Evolutionary conservation across 1,284 basidiomycete genomes (phyloP).

Genomic region (Leccinum fallax): DNA sequence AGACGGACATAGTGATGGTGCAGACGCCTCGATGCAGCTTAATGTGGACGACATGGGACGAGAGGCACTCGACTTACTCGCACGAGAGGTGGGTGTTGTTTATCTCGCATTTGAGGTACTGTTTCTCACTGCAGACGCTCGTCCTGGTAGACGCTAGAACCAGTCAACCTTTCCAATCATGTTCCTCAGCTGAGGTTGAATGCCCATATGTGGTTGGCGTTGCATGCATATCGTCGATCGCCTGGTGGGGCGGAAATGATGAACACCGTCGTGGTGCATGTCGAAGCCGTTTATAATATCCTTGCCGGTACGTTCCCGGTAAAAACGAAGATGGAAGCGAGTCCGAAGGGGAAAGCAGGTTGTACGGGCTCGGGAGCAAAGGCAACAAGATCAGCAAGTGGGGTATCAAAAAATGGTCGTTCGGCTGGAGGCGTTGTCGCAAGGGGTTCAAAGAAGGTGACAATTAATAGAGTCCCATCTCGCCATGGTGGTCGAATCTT

Average conservation of each 20-base stretch:
- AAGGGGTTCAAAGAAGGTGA: conserved; percentile 18
- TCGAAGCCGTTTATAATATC: conserved; percentile 52
- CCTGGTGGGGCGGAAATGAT: conserved; percentile 40
- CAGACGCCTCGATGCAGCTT: conserved; percentile 24
- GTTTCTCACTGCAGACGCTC: background rate
- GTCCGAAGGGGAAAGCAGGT: conserved; percentile 25
- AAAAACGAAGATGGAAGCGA: conserved; percentile 9
- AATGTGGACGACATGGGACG: conserved; percentile 39
- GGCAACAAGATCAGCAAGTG: background rate
- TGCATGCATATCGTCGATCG: conserved; percentile 58
- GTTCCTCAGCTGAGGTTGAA: conserved; percentile 51
- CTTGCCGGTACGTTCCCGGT: conserved; percentile 42
- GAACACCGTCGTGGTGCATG: conserved; percentile 45
- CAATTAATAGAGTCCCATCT: conserved; percentile 40
- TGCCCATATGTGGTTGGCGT: conserved; percentile 62
- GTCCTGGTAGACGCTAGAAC: conserved; percentile 40
- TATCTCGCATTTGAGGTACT: background rate
- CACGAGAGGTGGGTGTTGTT: conserved; percentile 40
- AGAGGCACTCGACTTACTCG: conserved; percentile 46
- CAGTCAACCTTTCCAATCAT: conserved; percentile 45
- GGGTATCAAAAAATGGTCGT: conserved; percentile 35
- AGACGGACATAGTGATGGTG: conserved; percentile 27
- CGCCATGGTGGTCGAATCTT: conserved; percentile 42
- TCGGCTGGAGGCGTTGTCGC: conserved; percentile 5
- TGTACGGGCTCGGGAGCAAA: conserved; percentile 7